A percentile compares a stretch with the other conserved stretches of the same genome.
Conservation (phyloP, 768 basidiomycete species). For the Boletus pseudo-olivaceus region DNA sequence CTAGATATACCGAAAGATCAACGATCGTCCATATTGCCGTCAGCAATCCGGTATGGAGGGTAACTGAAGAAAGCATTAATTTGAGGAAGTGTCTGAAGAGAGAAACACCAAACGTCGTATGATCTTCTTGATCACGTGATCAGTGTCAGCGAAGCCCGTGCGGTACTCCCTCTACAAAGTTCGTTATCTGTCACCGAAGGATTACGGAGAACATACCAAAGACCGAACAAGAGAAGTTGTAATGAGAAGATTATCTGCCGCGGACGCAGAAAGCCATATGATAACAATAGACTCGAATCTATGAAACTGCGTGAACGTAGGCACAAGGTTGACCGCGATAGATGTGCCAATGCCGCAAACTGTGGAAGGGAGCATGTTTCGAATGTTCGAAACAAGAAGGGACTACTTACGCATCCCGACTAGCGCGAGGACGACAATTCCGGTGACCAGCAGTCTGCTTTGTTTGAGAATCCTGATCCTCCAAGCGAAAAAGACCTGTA, state of each 20-base stretch:
- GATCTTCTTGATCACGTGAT: constrained; percentile 36
- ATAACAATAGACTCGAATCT: constrained; percentile 31
- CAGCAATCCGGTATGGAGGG: constrained; percentile 38
- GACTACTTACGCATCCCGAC: constrained; percentile 17
- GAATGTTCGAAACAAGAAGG: neutral
- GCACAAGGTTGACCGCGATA: constrained; percentile 27
- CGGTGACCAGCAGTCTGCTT: constrained; percentile 5
- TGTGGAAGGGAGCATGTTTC: constrained; percentile 9
- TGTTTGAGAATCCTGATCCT: constrained; percentile 21
- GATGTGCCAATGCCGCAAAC: constrained; percentile 32
- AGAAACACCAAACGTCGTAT: constrained; percentile 25
- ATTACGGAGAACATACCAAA: constrained; percentile 33
- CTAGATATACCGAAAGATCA: constrained; percentile 30
- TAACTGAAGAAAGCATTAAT: constrained; percentile 25
- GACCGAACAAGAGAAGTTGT: constrained; percentile 39
- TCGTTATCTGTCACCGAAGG: neutral
- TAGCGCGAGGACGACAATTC: constrained; percentile 13
- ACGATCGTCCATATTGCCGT: constrained; percentile 36
- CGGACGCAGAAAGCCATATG: constrained; percentile 44
- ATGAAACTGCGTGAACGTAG: constrained; percentile 27
- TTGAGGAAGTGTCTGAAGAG: neutral
- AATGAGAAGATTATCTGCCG: constrained; percentile 46
- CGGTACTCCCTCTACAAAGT: constrained; percentile 31
- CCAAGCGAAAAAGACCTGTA: constrained; percentile 31
- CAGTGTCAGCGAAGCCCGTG: constrained; percentile 37